Evolutionary conservation across 768 basidiomycete species (phyloP).

Genomic region (Dendrothele bispora): DNA sequence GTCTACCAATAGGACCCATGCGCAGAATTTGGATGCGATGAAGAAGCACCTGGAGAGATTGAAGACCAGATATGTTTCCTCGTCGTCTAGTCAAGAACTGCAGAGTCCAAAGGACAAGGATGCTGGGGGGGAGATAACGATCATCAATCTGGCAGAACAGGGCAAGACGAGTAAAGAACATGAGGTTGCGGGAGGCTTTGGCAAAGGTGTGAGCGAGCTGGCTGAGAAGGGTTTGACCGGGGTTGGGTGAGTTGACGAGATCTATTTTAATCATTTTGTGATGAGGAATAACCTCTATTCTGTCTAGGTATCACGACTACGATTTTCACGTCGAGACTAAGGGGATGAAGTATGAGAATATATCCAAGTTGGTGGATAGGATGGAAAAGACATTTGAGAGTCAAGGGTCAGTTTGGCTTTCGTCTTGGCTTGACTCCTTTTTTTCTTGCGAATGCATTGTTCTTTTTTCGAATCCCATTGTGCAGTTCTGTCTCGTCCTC

Average conservation of each 20-base stretch:
- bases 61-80: too few relatives aligned
- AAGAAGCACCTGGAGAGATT: slow-evolving; percentile 72
- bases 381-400: slow-evolving; percentile 74
- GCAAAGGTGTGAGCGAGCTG: slow-evolving; percentile 62
- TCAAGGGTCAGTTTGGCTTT: slow-evolving; percentile 60
- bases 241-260: too few relatives aligned
- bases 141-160: slow-evolving; percentile 92
- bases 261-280: too few relatives aligned
- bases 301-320: slow-evolving; percentile 72
- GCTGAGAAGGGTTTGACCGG: slow-evolving; percentile 52
- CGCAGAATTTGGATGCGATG: slow-evolving; percentile 69
- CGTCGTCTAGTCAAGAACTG: too few relatives aligned
- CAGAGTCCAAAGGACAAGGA: too few relatives aligned
- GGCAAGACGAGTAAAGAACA: slow-evolving; percentile 89
- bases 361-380: slow-evolving; percentile 69
- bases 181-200: slow-evolving; percentile 74
- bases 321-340: slow-evolving; percentile 94
- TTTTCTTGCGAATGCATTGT: background rate
- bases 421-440: slow-evolving; percentile 1
- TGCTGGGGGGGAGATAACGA: too few relatives aligned
- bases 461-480: too few relatives aligned
- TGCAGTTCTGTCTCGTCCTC: too few relatives aligned
- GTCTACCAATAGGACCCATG: slow-evolving; percentile 67
- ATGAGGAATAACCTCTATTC: too few relatives aligned
- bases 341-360: slow-evolving; percentile 96